Evolutionary conservation across 2,329 filamentous ascomycete species (phyloP).

Genomic region (Xylaria sp.): DNA sequence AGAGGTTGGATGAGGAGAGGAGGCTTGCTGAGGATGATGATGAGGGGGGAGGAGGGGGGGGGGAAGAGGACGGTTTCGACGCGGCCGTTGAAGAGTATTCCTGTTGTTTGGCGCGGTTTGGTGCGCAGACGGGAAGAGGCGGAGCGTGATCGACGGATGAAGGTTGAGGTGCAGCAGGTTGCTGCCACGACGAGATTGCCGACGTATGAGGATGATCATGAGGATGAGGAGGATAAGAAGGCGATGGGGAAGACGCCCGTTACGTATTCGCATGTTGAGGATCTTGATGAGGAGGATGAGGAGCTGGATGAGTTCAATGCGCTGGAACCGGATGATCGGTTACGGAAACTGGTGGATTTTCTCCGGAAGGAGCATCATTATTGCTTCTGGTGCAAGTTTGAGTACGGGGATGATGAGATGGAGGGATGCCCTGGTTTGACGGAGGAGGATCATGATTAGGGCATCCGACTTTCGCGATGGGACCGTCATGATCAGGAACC

Average conservation of each 20-base stretch:
- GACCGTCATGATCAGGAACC: too few species aligned
- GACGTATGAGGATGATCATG: slow-evolving; percentile 61
- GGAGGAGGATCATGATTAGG: slow-evolving; percentile 71
- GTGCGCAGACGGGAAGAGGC: slow-evolving; percentile 63
- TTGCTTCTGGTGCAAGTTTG: slow-evolving; percentile 94
- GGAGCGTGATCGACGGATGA: slow-evolving; percentile 61
- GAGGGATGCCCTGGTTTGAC: slow-evolving; percentile 83
- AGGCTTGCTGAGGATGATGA: slow-evolving; percentile 10
- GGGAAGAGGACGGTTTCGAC: slow-evolving; percentile 37
- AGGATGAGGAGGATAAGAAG: slow-evolving; percentile 66
- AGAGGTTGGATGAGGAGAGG: slow-evolving; percentile 62
- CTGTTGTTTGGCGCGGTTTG: slow-evolving; percentile 74
- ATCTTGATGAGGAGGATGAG: slow-evolving; percentile 70
- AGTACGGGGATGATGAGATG: slow-evolving; percentile 68
- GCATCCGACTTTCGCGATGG: background rate
- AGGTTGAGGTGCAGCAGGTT: slow-evolving; percentile 61
- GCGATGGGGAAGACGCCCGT: slow-evolving; percentile 57
- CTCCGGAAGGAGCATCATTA: slow-evolving; percentile 70
- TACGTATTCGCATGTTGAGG: slow-evolving; percentile 57
- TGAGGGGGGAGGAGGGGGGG: slow-evolving; percentile 19
- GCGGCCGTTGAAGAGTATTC: slow-evolving; percentile 59
- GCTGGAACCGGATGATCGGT: slow-evolving; percentile 58
- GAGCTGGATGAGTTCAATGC: slow-evolving; percentile 77
- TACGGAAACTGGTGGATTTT: slow-evolving; percentile 61
- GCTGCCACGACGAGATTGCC: slow-evolving; percentile 52